Evolutionary conservation across 805 yeast genomes (phyloP).

Genomic region (Myxozyma mucilagina): DNA sequence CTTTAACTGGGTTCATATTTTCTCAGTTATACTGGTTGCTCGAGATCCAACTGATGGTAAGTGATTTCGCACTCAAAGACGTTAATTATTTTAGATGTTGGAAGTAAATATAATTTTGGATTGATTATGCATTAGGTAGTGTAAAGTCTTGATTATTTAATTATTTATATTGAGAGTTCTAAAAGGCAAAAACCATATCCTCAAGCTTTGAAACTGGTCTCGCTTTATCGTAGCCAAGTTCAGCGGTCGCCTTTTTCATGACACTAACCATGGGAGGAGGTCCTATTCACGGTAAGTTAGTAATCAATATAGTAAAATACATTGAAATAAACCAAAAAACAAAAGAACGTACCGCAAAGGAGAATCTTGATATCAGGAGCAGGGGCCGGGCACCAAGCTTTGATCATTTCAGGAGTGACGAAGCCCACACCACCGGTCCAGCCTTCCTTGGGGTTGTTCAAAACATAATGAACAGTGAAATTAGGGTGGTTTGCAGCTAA

Average conservation of each 20-base stretch:
- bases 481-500: constrained; percentile 70
- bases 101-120: too few relatives aligned
- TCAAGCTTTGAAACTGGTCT: constrained; percentile 86
- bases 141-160: too few relatives aligned
- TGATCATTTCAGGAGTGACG: constrained; percentile 92
- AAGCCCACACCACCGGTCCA: constrained; percentile 69
- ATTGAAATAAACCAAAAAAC: too few relatives aligned
- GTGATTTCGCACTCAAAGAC: too few relatives aligned
- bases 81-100: too few relatives aligned
- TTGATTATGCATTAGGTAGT: too few relatives aligned
- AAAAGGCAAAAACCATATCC: constrained; percentile 87
- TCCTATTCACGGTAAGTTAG: constrained; percentile 4
- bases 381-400: constrained; percentile 61
- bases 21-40: too few relatives aligned
- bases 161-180: too few relatives aligned
- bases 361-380: constrained; percentile 65
- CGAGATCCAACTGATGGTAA: too few relatives aligned
- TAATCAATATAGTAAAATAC: not conserved
- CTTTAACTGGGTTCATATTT: too few relatives aligned
- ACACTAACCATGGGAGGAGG: constrained; percentile 92
- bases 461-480: constrained; percentile 74
- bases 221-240: constrained; percentile 77
- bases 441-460: constrained; percentile 72
- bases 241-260: constrained; percentile 72
- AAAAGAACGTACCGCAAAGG: constrained; percentile 60